Evolutionary conservation across 345 rosid genomes (phyloP).

Genomic region (Dipteronia sinensis): DNA sequence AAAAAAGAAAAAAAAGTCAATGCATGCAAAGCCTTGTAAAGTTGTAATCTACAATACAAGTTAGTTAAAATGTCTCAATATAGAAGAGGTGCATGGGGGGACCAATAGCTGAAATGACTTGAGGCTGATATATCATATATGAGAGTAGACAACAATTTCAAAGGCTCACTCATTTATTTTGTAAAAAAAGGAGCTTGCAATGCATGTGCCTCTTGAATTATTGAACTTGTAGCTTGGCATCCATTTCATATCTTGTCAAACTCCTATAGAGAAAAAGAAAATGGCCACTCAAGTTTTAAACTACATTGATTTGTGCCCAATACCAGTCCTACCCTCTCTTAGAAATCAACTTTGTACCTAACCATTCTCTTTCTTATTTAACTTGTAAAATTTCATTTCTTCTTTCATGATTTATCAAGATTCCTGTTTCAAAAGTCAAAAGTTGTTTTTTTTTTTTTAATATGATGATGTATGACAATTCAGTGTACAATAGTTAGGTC

Average conservation of each 20-base stretch:
- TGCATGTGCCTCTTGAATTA: constrained; percentile 44
- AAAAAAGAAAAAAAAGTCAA: neutral
- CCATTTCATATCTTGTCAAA: constrained; percentile 30
- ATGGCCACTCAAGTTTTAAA: constrained; percentile 22
- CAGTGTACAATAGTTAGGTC: neutral
- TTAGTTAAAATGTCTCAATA: constrained; percentile 28
- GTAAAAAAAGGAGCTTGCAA: neutral
- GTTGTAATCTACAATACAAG: neutral
- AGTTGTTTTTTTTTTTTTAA: neutral
- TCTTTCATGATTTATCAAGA: neutral
- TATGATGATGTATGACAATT: neutral
- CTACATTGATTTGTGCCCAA: constrained; percentile 24
- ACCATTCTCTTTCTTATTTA: neutral
- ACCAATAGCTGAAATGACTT: constrained; percentile 28
- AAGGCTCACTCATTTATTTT: constrained; percentile 6
- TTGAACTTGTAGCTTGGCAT: neutral
- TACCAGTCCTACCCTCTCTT: constrained; percentile 20
- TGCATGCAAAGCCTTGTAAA: neutral
- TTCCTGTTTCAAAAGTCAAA: neutral
- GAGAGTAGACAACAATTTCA: constrained; percentile 4
- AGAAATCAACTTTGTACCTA: constrained; percentile 30
- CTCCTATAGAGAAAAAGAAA: constrained; percentile 18
- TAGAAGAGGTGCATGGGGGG: constrained; percentile 1
- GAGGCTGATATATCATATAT: neutral
- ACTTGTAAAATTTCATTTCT: neutral